A percentile compares a stretch with the other conserved stretches of the same genome.
These are phyloP conservation scores for Epichloe elymi DNA, from an alignment of 2,329 filamentous ascomycete genomes.

Conservation along the genomic window DNA sequence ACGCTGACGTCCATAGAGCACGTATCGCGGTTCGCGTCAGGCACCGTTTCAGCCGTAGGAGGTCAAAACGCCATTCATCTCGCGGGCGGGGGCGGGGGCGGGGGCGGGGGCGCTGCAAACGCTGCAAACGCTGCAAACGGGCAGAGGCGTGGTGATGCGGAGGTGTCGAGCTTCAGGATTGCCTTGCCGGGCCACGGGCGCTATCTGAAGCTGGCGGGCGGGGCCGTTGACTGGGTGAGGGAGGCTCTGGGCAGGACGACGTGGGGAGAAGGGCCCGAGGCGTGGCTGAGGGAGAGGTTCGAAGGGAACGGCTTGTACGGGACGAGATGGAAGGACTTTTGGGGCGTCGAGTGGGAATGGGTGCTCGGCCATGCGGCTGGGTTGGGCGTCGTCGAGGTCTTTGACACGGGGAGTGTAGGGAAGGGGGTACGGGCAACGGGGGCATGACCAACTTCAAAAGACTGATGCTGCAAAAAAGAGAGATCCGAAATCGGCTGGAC, in stretches of 20 bases:
- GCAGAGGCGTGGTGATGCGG: slow-evolving; percentile 17
- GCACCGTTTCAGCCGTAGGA: slow-evolving; percentile 55
- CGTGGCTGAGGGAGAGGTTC: slow-evolving; percentile 53
- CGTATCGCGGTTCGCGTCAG: slow-evolving; percentile 53
- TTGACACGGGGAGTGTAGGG: slow-evolving; percentile 64
- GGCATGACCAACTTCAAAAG: slow-evolving; percentile 1
- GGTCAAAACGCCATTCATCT: slow-evolving; percentile 51
- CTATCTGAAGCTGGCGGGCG: slow-evolving; percentile 52
- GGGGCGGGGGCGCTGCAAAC: slow-evolving; percentile 47
- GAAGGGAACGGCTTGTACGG: slow-evolving; percentile 43
- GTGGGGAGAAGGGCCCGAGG: slow-evolving; percentile 50
- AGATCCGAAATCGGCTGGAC: background rate
- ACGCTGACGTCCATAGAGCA: slow-evolving; percentile 47
- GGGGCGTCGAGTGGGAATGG: slow-evolving; percentile 59
- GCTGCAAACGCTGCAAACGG: slow-evolving; percentile 10
- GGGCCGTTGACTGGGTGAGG: slow-evolving; percentile 48
- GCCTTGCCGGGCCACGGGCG: slow-evolving; percentile 54
- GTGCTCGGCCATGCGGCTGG: slow-evolving; percentile 58
- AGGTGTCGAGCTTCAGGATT: slow-evolving; percentile 31
- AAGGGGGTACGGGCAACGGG: slow-evolving; percentile 42
- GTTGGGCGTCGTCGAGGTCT: slow-evolving; percentile 56
- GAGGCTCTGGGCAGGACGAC: slow-evolving; percentile 44
- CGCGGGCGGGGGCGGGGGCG: slow-evolving; percentile 44
- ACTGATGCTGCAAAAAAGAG: no score
- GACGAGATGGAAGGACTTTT: slow-evolving; percentile 51